Evolutionary conservation across 208 protist species (phyloP).

Genomic region (Trypanosoma boissoni): DNA sequence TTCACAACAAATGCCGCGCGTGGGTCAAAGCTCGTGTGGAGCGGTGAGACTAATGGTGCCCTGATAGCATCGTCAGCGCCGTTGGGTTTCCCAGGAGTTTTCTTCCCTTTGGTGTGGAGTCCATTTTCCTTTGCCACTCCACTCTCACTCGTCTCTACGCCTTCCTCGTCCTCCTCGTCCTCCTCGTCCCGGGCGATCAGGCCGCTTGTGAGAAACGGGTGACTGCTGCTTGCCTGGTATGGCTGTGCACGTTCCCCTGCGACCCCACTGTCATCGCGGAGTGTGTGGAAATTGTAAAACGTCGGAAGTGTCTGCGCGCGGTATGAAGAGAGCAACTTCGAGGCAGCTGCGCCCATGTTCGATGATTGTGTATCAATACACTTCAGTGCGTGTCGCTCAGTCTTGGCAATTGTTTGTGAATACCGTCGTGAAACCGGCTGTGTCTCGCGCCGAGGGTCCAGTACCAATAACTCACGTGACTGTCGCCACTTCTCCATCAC

Average conservation of each 20-base stretch:
- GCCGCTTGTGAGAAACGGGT: constrained; percentile 2
- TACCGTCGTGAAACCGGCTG: constrained; percentile 55
- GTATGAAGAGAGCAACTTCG: neutral
- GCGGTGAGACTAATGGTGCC: constrained; percentile 26
- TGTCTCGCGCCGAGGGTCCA: constrained; percentile 41
- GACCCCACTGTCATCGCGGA: constrained; percentile 11
- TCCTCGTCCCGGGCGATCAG: neutral
- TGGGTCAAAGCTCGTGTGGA: constrained; percentile 40
- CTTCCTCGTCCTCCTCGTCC: neutral
- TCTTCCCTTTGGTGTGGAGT: neutral
- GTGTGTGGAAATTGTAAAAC: constrained; percentile 49
- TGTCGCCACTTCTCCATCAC: constrained; percentile 65
- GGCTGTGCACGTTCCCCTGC: neutral
- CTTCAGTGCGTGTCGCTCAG: constrained; percentile 51
- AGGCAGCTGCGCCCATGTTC: neutral
- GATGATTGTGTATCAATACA: constrained; percentile 11
- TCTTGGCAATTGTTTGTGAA: constrained; percentile 34
- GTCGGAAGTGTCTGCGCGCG: constrained; percentile 11
- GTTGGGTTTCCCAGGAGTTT: constrained; percentile 4
- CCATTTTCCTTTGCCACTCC: neutral
- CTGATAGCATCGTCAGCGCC: constrained; percentile 4
- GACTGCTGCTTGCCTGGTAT: constrained; percentile 16
- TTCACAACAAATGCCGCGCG: constrained; percentile 29
- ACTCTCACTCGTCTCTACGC: neutral
- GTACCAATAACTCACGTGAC: constrained; percentile 62